Percentiles rank a stretch among this genome's conserved stretches.
These are phyloP conservation scores for Apophysomyces variabilis DNA, from an alignment of 371 early-diverging fungal genomes.

Conservation along the genomic window DNA sequence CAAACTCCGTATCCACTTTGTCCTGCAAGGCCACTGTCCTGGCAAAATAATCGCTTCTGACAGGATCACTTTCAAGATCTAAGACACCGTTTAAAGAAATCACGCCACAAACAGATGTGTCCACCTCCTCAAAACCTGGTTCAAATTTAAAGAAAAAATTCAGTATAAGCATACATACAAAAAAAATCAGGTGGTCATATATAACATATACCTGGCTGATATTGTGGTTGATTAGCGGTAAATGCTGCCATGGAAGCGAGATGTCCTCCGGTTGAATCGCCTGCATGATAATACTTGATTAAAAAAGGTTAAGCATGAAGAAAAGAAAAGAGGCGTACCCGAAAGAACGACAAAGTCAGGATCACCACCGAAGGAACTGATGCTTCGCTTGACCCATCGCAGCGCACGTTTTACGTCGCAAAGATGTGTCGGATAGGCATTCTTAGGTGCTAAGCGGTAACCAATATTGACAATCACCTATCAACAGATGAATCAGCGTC, in stretches of 20 bases:
- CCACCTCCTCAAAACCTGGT: constrained; percentile 68
- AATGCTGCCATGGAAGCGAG: constrained; percentile 68
- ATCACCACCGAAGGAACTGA: constrained; percentile 71
- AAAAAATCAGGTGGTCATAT: no score
- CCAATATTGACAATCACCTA: constrained; percentile 71
- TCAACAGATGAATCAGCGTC: constrained; percentile 22
- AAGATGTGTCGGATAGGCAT: constrained; percentile 66
- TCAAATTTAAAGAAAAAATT: no score
- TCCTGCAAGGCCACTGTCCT: constrained; percentile 37
- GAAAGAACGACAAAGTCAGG: constrained; percentile 66
- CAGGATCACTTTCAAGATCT: constrained; percentile 37
- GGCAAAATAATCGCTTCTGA: constrained; percentile 36
- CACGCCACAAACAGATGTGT: constrained; percentile 67
- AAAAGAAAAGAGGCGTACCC: constrained; percentile 32
- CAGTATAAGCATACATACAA: no score
- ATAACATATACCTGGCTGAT: constrained; percentile 50
- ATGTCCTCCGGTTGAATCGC: constrained; percentile 76
- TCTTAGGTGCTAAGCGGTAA: constrained; percentile 63
- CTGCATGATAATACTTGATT: constrained; percentile 13
- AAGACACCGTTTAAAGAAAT: constrained; percentile 52
- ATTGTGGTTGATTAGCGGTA: constrained; percentile 63
- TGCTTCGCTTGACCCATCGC: constrained; percentile 69
- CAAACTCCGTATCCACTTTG: constrained; percentile 41
- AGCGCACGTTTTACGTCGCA: constrained; percentile 76
- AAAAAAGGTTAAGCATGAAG: background rate